These are phyloP conservation scores for Aspergillus candidus DNA, from an alignment of 2,329 filamentous ascomycete species.

Conservation along the genomic window DNA sequence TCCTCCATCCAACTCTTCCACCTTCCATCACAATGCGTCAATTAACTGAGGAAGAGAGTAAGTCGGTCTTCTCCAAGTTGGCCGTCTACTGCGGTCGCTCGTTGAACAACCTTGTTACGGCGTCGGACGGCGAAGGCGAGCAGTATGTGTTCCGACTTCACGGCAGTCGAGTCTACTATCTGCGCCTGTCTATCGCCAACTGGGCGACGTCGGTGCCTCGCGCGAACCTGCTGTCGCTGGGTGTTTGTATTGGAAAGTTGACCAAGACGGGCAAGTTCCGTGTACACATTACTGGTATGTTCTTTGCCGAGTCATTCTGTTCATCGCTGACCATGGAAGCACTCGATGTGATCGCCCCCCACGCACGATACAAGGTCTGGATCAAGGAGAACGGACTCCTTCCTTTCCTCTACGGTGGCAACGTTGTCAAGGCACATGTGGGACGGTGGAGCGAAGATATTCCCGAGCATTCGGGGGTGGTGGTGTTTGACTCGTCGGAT, in stretches of 20 bases:
- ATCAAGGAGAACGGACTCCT: slow-evolving; percentile 94
- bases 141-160: slow-evolving; percentile 82
- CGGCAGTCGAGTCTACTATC: slow-evolving; percentile 82
- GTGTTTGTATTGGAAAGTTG: slow-evolving; percentile 60
- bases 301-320: background rate
- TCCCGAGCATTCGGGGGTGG: slow-evolving; percentile 84
- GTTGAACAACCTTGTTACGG: slow-evolving; percentile 76
- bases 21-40: slow-evolving; percentile 57
- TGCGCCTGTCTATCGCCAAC: slow-evolving; percentile 83
- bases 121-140: slow-evolving; percentile 62
- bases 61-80: slow-evolving; percentile 83
- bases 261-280: slow-evolving; percentile 84
- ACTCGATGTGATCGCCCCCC: slow-evolving; percentile 81
- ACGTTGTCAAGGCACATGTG: slow-evolving; percentile 76
- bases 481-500: slow-evolving; percentile 89
- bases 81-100: slow-evolving; percentile 87
- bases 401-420: slow-evolving; percentile 93
- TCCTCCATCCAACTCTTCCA: background rate
- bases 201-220: slow-evolving; percentile 79
- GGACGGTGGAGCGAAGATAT: slow-evolving; percentile 85
- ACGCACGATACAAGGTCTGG: slow-evolving; percentile 96
- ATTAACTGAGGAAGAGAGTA: slow-evolving; percentile 59
- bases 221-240: slow-evolving; percentile 77
- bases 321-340: slow-evolving; percentile 31
- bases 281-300: slow-evolving; percentile 69